These are phyloP conservation scores for Gossypium turneri DNA, from an alignment of 345 rosid species.

Conservation along the genomic window DNA sequence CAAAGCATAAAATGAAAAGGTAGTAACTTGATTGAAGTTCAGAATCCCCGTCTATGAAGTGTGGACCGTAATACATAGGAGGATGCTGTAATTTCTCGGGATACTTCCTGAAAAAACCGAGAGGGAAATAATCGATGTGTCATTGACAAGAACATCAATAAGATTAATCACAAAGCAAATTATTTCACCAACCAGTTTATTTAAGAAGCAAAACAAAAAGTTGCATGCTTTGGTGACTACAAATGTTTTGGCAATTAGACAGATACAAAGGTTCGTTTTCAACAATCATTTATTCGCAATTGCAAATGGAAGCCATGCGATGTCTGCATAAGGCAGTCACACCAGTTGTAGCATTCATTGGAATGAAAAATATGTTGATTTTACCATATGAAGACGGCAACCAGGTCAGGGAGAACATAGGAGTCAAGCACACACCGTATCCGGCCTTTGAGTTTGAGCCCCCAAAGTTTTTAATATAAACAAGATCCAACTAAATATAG, in stretches of 20 bases:
- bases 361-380: background rate
- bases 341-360: background rate
- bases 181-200: too few species aligned
- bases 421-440: background rate
- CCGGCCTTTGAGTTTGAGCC: background rate
- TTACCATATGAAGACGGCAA: background rate
- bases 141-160: background rate
- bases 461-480: background rate
- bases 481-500: background rate
- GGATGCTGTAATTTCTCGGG: slow-evolving; percentile 50
- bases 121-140: background rate
- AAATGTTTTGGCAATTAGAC: slow-evolving; percentile 2
- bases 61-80: slow-evolving; percentile 35
- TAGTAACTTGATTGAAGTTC: slow-evolving; percentile 60
- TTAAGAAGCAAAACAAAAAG: background rate
- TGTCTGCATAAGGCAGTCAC: background rate
- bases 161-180: background rate
- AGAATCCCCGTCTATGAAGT: slow-evolving; percentile 48
- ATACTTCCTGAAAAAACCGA: slow-evolving; percentile 39
- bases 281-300: background rate
- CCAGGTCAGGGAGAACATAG: background rate
- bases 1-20: background rate
- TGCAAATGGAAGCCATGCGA: background rate
- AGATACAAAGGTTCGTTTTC: background rate
- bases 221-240: background rate